Base-by-base conservation (phyloP, 352 stramenopile species). In the Phytopythium boreale region DNA sequence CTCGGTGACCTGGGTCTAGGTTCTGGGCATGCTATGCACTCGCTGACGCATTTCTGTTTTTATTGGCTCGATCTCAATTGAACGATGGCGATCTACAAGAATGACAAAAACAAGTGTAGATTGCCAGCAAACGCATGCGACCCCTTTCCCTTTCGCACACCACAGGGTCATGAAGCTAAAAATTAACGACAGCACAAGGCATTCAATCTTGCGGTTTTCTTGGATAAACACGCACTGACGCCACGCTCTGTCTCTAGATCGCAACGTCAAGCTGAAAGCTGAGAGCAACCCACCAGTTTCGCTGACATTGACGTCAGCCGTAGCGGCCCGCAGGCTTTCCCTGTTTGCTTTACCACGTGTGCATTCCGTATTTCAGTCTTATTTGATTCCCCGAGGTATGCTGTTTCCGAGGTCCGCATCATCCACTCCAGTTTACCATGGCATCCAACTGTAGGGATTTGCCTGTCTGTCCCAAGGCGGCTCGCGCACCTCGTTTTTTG, bases 121-220 rank as follows among this genome's bases (percentile, higher is more conserved):
- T 49, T 12, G 39, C 39, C 39, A 46, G 39, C 39, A 46, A 46
- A n/a, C 19, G 50, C 3, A 4, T 4, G 27, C 27, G 27, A 39
- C 26, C 50, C 50, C 50, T 36, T 56, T 36, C 50, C 50, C 50
- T 56, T 5, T 22, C 50, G 50, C 50, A n/a, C 26, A 37, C 22
- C 1, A n/a, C 24, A 55, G 24, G n/a, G 8, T 46, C 39, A 11
- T 46, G 39, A n/a, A 49, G 5, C 19, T 10, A 26, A 49, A n/a
- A 26, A 4, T 14, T 9, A 26, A 49, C 43, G 43, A 49, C 43
- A 24, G 20, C 43, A 49, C 7, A n/a, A 49, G 29, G 29, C 29
- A 7, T 34, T 34, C 29, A 34, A 34, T 34, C 29, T 34, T 34
- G 7, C 29, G 4, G 29, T 34, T n/a, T 49, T 49, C 7, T 49